These are phyloP conservation scores for Ogataea paraovalis DNA, from an alignment of 805 yeast genomes.

Conservation along the genomic window DNA sequence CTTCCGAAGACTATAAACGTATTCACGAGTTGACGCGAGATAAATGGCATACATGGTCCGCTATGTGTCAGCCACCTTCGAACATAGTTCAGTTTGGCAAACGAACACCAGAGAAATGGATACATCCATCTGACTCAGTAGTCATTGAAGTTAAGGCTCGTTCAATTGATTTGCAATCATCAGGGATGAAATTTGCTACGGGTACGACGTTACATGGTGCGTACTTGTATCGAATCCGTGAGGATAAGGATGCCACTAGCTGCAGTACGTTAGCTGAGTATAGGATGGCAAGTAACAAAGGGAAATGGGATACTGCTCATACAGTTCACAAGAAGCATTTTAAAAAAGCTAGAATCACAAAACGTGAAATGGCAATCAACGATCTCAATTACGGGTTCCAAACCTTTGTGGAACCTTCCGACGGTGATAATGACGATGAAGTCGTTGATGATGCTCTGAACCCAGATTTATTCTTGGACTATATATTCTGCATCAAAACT, in stretches of 20 bases:
- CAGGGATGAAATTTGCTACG: conserved; percentile 47
- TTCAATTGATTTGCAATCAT: conserved; percentile 50
- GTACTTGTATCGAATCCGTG: conserved; percentile 61
- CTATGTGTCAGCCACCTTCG: conserved; percentile 38
- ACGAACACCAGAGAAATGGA: conserved; percentile 68
- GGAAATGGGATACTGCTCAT: conserved; percentile 11
- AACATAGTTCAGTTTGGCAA: conserved; percentile 51
- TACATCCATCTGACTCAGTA: conserved; percentile 69
- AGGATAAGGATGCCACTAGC: conserved; percentile 60
- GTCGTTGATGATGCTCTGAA: background rate
- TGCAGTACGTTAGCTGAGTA: conserved; percentile 57
- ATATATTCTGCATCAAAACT: conserved; percentile 49
- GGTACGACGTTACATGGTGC: conserved; percentile 75
- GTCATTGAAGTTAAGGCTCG: conserved; percentile 84
- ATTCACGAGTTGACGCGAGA: conserved; percentile 56
- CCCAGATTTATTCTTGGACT: conserved; percentile 37
- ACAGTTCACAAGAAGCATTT: conserved; percentile 25
- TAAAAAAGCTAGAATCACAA: conserved; percentile 18
- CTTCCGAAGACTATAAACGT: conserved; percentile 53
- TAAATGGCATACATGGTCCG: conserved; percentile 50
- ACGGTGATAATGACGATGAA: conserved; percentile 2
- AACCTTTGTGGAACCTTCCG: background rate
- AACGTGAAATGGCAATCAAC: conserved; percentile 13
- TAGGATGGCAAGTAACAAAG: conserved; percentile 20
- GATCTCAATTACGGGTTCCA: conserved; percentile 11